Evolutionary conservation across 768 basidiomycete genomes (phyloP), one percentile per base, ranked within the genome.

Genomic region (Hygrophoropsis aurantiaca): DNA sequence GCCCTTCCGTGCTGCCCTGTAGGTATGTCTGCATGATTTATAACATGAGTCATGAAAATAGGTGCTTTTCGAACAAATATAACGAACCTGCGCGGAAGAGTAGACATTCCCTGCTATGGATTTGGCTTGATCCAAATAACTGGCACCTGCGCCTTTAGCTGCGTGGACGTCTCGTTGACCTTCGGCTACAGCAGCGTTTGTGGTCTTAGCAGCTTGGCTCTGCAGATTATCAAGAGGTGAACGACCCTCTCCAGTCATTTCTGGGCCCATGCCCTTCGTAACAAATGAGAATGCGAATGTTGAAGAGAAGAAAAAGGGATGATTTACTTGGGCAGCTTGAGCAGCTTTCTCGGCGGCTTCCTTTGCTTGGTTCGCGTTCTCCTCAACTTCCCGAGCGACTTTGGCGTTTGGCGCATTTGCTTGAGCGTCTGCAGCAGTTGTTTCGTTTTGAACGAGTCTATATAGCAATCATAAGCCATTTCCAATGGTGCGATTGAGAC

Each of bases 91-190:
- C 13, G 79, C 79, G 20, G 77, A 71, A 5, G 70, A 53, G 3
- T 79, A 47, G 0, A 74, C 75, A 30, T 53, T 67, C 11, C 62
- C 63, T 0, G 78, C 80, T 3, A 79, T 40, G 6, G 58, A 62
- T 62, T 77, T 82, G 1, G 78, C 82, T 53, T 81, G 76, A 19
- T 81, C 76, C 5, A 84, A 61, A 53, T 82, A 83, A 0, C 68
- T 68, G 5, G 68, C 67, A 23, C 75, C 74, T 1, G 72, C 58
- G 4, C 70, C 72, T 56, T 77, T 76, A 1, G 70, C 72, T 11
- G 67, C 61, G 6, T 75, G 71, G 2, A 85, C 70, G 47, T 79
- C 74, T 5, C 64, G 60, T 52, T 79, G 70, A 3, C 84, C 84
- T 56, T 86, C 73, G 0, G 69, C 68, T n/a, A 78, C 80, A 16